Base-by-base conservation (phyloP, 2,329 filamentous ascomycete species). In the Apiospora koreana region DNA sequence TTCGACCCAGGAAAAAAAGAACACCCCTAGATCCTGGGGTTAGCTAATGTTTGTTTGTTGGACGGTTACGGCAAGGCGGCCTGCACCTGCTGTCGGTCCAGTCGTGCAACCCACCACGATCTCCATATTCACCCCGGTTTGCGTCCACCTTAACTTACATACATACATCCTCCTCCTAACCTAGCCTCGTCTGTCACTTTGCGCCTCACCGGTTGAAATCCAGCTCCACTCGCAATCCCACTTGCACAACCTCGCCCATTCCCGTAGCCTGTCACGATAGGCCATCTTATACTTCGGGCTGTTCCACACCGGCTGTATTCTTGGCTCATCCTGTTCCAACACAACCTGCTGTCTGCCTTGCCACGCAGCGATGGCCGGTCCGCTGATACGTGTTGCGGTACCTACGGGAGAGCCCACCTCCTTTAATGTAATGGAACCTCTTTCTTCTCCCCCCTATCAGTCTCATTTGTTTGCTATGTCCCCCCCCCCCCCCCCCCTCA, bases 231-330 rank as follows among this genome's bases (percentile, higher is more conserved):
- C n/a, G 18, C 54, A 14, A 62, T 38, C 54, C 54, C 54, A 62
- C 54, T 62, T 62, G 54, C 54, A 23, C 31, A 10, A n/a, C 21
- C 31, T 38, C 54, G 54, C 31, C 31, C 18, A 62, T 62, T 31
- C 54, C 54, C 54, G 31, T 38, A 62, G 35, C 21, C 54, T 62
- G 31, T 62, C 54, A 62, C 54, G 54, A 62, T 62, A 62, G 54
- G 54, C 5, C 54, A 38, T 62, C 54, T n/a, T 62, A 62, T 62
- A 62, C 54, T 62, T 62, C 54, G 28, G 50, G 31, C 54, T 62
- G 31, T 62, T 62, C 54, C 31, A 62, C 54, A 62, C 54, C 54
- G 54, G 54, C 31, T 62, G 31, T 14, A 38, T 38, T 62, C 31
- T 38, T 62, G 54, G 31, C 38, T 62, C 31, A n/a, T 38, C 31